Percentiles rank a stretch among this genome's conserved stretches.
Evolutionary conservation across 169 alveolate genomes (phyloP).

Genomic region (Eimeria maxima): DNA sequence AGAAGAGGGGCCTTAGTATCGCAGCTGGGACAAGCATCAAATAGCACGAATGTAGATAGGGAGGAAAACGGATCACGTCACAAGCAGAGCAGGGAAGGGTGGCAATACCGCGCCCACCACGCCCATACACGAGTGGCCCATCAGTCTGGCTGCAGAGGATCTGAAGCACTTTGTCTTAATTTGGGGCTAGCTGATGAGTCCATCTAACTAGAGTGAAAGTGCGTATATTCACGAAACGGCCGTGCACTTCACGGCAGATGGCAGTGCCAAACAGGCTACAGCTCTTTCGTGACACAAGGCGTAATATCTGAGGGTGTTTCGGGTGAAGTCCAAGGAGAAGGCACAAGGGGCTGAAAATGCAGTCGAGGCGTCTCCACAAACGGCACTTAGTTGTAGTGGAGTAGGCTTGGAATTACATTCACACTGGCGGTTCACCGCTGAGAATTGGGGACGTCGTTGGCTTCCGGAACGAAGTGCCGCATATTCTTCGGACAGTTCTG

Average conservation of each 20-base stretch:
- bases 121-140: neutral
- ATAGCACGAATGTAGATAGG: neutral
- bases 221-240: neutral
- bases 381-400: too few relatives aligned
- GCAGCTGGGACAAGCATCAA: neutral
- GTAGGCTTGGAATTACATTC: too few relatives aligned
- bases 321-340: too few relatives aligned
- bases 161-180: neutral
- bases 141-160: neutral
- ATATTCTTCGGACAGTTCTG: too few relatives aligned
- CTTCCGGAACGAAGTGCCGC: too few relatives aligned
- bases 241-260: neutral
- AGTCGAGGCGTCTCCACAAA: too few relatives aligned
- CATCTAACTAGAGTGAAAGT: neutral
- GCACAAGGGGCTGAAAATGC: too few relatives aligned
- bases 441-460: too few relatives aligned
- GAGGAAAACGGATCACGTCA: neutral
- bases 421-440: too few relatives aligned
- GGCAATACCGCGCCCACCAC: neutral
- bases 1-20: neutral
- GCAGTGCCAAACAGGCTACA: neutral
- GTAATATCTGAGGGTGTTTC: too few relatives aligned
- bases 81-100: too few relatives aligned
- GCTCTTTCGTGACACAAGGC: too few relatives aligned
- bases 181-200: neutral